A percentile compares a stretch with the other conserved stretches of the same genome.
phyloP scores from a whole-genome alignment of 257 asterid genomes.

The Paulownia fortunei region DNA sequence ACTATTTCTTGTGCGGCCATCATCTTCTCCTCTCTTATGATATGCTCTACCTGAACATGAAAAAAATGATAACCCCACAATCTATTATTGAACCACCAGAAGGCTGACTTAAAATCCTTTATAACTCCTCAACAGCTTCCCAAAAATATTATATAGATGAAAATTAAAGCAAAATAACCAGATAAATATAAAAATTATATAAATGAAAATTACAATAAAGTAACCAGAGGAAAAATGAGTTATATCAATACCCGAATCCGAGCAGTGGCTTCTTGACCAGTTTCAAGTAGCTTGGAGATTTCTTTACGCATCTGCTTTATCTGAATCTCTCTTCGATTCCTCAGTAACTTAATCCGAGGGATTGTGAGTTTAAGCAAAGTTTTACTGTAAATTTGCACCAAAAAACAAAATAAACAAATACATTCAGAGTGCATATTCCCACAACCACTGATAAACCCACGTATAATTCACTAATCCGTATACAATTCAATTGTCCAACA shows the following conservation, averaged over 20 bases:
- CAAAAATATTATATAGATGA: conserved; percentile 9
- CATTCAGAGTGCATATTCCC: conserved; percentile 30
- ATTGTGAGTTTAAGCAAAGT: conserved; percentile 82
- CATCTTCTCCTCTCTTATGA: conserved; percentile 94
- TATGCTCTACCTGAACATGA: conserved; percentile 79
- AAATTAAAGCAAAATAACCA: not conserved
- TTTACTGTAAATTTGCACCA: conserved; percentile 57
- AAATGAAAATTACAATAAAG: not conserved
- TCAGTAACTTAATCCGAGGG: conserved; percentile 88
- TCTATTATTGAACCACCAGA: not conserved
- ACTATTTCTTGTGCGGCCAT: conserved; percentile 95
- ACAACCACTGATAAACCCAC: conserved; percentile 5
- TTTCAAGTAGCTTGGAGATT: conserved; percentile 91
- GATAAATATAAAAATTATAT: not conserved
- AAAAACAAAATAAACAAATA: not conserved
- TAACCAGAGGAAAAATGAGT: not conserved
- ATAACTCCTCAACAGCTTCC: conserved; percentile 12
- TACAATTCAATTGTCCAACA: not conserved
- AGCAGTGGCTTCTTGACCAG: conserved; percentile 99
- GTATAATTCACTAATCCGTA: conserved; percentile 10
- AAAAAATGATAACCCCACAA: not conserved
- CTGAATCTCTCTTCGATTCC: conserved; percentile 94
- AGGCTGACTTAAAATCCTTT: not conserved
- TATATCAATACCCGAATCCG: conserved; percentile 70
- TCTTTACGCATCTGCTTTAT: conserved; percentile 92